These are phyloP conservation scores for Melaleuca quinquenervia DNA, from an alignment of 345 rosid genomes.

Conservation along the genomic window DNA sequence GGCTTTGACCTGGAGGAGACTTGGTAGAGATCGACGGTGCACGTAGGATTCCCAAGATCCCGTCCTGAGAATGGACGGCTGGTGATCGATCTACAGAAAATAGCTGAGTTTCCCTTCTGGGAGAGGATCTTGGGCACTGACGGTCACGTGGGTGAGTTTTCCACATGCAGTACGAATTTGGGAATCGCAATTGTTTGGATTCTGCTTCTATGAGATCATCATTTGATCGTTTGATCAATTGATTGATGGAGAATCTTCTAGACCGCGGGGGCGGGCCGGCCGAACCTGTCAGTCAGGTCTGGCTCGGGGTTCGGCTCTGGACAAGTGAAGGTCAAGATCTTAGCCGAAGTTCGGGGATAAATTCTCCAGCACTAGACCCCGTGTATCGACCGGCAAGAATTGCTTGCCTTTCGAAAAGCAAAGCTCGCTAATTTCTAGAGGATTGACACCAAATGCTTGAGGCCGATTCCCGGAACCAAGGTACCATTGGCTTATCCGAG, in stretches of 20 bases:
- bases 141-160: background rate
- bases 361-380: background rate
- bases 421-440: background rate
- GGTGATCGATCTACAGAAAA: background rate
- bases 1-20: background rate
- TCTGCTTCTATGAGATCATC: background rate
- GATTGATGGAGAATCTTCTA: background rate
- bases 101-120: background rate
- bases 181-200: background rate
- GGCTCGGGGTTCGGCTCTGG: background rate
- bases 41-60: background rate
- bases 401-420: too few species aligned
- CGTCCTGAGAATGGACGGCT: background rate
- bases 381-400: background rate
- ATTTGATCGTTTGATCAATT: background rate
- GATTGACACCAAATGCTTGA: background rate
- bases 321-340: background rate
- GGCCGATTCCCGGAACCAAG: background rate
- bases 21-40: background rate
- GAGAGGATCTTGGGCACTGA: background rate
- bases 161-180: background rate
- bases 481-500: background rate
- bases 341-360: background rate
- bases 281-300: fast-evolving
- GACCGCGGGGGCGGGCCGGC: fast-evolving